phyloP scores from a whole-genome alignment of 2,329 filamentous ascomycete genomes.

The Colletotrichum sansevieriae region DNA sequence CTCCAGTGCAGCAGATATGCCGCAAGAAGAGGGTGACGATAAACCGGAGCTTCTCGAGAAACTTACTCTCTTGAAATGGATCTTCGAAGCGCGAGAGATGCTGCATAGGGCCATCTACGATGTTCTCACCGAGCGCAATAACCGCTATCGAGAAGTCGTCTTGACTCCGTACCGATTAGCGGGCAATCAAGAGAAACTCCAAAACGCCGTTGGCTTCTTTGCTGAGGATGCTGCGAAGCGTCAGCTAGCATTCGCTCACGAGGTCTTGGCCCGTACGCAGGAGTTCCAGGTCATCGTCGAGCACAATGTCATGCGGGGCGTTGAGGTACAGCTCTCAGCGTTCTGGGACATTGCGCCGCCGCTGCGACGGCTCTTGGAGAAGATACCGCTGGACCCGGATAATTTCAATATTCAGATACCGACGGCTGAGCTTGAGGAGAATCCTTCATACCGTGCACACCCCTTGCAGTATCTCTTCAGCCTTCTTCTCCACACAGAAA shows the following conservation, averaged over 20 bases:
- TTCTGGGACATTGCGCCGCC: constrained; percentile 98
- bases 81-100: constrained; percentile 93
- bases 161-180: constrained; percentile 82
- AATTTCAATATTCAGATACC: constrained; percentile 84
- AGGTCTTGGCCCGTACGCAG: constrained; percentile 78
- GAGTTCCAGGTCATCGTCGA: constrained; percentile 85
- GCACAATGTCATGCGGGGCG: constrained; percentile 85
- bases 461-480: constrained; percentile 93
- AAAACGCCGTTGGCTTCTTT: constrained; percentile 86
- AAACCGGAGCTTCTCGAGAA: constrained; percentile 95
- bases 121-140: constrained; percentile 85
- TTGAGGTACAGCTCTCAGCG: constrained; percentile 90
- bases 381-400: constrained; percentile 73
- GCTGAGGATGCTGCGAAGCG: constrained; percentile 80
- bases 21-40: constrained; percentile 95
- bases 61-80: constrained; percentile 94
- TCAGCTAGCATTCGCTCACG: constrained; percentile 76
- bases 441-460: constrained; percentile 82
- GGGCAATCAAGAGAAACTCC: constrained; percentile 82
- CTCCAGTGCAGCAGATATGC: constrained; percentile 78
- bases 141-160: constrained; percentile 87
- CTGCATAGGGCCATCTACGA: constrained; percentile 89
- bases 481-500: constrained; percentile 87
- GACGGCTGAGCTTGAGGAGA: constrained; percentile 83
- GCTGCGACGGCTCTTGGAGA: constrained; percentile 81